Conservation (phyloP, 2,329 filamentous ascomycete species). For the Beauveria pseudobassiana region DNA sequence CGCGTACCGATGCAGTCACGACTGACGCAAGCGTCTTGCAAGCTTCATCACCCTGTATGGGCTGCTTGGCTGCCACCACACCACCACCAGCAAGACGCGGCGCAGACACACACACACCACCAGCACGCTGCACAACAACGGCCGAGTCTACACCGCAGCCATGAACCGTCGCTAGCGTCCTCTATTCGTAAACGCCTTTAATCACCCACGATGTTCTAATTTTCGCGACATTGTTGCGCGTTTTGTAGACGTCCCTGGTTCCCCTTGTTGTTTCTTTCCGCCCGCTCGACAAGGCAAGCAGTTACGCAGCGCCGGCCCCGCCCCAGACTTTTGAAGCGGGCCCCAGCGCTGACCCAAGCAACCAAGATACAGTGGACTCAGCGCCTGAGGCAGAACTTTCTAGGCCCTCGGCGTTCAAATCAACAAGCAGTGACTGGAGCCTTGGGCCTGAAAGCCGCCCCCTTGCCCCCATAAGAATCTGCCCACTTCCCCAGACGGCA, state of each 20-base stretch:
- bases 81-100: background rate
- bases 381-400: no score
- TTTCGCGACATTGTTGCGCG: background rate
- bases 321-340: background rate
- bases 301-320: background rate
- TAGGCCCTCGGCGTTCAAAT: background rate
- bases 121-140: no score
- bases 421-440: background rate
- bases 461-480: background rate
- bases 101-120: background rate
- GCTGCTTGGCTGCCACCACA: background rate
- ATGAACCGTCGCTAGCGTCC: background rate
- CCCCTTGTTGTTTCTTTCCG: background rate
- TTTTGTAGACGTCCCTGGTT: background rate
- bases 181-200: background rate
- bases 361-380: background rate
- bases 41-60: background rate
- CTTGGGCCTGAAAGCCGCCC: no score
- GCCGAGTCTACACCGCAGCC: background rate
- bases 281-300: background rate
- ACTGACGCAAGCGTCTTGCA: background rate
- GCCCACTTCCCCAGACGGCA: constrained; percentile 10
- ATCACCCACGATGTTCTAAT: background rate
- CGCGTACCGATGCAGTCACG: background rate
- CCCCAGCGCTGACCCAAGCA: background rate